Evolutionary conservation across 2,329 filamentous ascomycete genomes (phyloP).

Genomic region (Colletotrichum agaves): DNA sequence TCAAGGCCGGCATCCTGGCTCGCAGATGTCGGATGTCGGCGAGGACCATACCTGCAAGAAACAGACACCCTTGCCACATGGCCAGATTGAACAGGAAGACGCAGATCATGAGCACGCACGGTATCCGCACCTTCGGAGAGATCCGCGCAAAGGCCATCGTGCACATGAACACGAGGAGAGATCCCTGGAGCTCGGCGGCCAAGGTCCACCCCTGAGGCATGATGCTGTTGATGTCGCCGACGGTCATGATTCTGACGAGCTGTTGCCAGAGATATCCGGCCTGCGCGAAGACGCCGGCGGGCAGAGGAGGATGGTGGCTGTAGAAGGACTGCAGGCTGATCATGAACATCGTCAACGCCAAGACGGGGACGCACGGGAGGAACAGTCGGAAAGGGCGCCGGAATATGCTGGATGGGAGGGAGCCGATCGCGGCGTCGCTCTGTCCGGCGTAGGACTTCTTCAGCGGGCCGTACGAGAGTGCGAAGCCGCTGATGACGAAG

Average conservation of each 20-base stretch:
- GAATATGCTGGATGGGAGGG: conserved; percentile 36
- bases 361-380: conserved; percentile 23
- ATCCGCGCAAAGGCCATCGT: conserved; percentile 61
- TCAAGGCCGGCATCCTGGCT: not conserved
- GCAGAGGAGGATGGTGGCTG: not conserved
- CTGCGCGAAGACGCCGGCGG: conserved; percentile 50
- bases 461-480: conserved; percentile 46
- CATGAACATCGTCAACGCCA: not conserved
- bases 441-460: conserved; percentile 39
- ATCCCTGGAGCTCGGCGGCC: conserved; percentile 68
- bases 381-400: conserved; percentile 38
- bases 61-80: conserved; percentile 17
- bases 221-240: conserved; percentile 59
- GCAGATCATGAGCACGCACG: conserved; percentile 52
- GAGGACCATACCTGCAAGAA: conserved; percentile 29
- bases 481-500: conserved; percentile 52
- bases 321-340: not conserved
- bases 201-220: conserved; percentile 72
- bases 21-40: conserved; percentile 19
- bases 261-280: conserved; percentile 60
- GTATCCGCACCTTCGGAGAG: conserved; percentile 53
- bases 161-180: conserved; percentile 65
- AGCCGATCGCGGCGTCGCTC: conserved; percentile 18
- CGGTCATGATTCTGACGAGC: conserved; percentile 59
- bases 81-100: conserved; percentile 49